These are phyloP conservation scores for Noccaea bulbosa DNA, from an alignment of 345 rosid species.

Conservation along the genomic window DNA sequence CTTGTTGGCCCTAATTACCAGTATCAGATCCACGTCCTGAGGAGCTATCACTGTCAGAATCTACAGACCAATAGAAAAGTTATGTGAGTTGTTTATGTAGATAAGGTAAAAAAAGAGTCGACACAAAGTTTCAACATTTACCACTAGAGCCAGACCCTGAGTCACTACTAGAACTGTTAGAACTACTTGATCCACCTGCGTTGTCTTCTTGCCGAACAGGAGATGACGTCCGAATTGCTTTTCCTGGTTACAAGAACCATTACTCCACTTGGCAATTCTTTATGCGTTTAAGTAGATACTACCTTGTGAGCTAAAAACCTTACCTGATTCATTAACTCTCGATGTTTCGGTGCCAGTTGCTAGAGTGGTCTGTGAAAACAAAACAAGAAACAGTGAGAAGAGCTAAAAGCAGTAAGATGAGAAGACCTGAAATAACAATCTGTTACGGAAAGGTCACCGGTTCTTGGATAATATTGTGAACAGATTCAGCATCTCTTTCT, in stretches of 20 bases:
- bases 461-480: constrained; percentile 42
- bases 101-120: constrained; percentile 10
- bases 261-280: neutral
- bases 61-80: constrained; percentile 25
- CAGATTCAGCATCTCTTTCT: constrained; percentile 50
- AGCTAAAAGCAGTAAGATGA: constrained; percentile 24
- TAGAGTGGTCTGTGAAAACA: constrained; percentile 25
- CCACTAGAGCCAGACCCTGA: constrained; percentile 48
- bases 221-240: constrained; percentile 37
- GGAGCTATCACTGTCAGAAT: constrained; percentile 47
- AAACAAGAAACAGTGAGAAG: constrained; percentile 25
- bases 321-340: constrained; percentile 42
- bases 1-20: constrained; percentile 37
- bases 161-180: constrained; percentile 48
- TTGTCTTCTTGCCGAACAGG: constrained; percentile 35
- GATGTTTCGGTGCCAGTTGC: constrained; percentile 37
- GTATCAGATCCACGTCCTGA: constrained; percentile 43
- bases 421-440: constrained; percentile 23
- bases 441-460: constrained; percentile 35
- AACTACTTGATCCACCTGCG: constrained; percentile 49
- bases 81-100: constrained; percentile 15
- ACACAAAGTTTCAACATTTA: constrained; percentile 30
- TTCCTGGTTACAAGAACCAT: constrained; percentile 32
- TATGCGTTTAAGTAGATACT: neutral
- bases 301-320: constrained; percentile 10